A percentile compares a stretch with the other conserved stretches of the same genome.
Evolutionary conservation across 2,329 filamentous ascomycete species (phyloP).

Genomic region (Phyllosticta citribraziliensis): DNA sequence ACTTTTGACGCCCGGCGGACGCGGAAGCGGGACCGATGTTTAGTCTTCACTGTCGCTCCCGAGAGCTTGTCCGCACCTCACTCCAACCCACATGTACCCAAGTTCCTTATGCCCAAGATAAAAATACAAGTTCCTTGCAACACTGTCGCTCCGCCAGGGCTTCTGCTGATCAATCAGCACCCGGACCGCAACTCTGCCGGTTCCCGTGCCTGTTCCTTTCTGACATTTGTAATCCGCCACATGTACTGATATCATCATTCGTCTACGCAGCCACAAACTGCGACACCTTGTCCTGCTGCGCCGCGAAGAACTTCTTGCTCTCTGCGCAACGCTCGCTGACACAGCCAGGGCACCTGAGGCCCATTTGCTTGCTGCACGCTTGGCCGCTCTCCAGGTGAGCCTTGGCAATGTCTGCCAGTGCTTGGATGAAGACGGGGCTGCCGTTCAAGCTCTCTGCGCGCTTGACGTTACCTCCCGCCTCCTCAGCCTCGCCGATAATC

Average conservation of each 20-base stretch:
- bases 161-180: neutral
- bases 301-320: slow-evolving; percentile 57
- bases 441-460: slow-evolving; percentile 88
- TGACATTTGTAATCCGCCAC: neutral
- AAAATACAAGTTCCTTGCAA: neutral
- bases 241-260: neutral
- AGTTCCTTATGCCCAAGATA: neutral
- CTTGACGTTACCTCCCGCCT: slow-evolving; percentile 51
- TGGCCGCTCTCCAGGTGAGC: slow-evolving; percentile 62
- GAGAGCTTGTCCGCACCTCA: neutral
- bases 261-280: neutral
- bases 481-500: slow-evolving; percentile 74
- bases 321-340: slow-evolving; percentile 80
- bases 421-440: slow-evolving; percentile 80
- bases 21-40: neutral
- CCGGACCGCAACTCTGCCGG: neutral
- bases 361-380: slow-evolving; percentile 77
- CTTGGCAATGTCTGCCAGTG: slow-evolving; percentile 78
- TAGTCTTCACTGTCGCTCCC: neutral
- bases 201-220: neutral
- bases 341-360: slow-evolving; percentile 83
- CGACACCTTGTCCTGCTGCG: slow-evolving; percentile 3
- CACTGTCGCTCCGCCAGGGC: neutral
- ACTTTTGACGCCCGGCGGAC: neutral
- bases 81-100: neutral